Evolutionary conservation across 1,139 yeast species (phyloP).

Genomic region (Lodderomyces beijingensis): DNA sequence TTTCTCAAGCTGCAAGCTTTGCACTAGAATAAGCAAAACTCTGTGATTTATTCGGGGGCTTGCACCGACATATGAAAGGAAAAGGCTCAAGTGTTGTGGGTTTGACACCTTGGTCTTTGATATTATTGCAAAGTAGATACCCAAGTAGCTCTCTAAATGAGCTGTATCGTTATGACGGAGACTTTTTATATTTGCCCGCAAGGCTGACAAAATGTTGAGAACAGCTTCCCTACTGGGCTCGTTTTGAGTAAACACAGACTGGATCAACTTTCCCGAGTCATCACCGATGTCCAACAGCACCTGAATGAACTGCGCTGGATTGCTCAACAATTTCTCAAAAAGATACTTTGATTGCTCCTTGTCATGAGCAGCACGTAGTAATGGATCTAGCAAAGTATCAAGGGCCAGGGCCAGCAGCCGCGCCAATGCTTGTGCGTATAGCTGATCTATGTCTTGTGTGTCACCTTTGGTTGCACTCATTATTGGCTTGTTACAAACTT

Average conservation of each 20-base stretch:
- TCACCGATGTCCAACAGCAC: background rate
- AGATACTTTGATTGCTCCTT: background rate
- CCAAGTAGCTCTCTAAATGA: constrained; percentile 10
- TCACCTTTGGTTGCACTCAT: too few relatives aligned
- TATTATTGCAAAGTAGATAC: constrained; percentile 10
- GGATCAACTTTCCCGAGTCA: background rate
- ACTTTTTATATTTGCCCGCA: background rate
- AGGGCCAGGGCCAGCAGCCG: too few relatives aligned
- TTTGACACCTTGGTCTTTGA: constrained; percentile 17
- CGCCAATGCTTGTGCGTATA: too few relatives aligned
- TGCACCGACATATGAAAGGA: constrained; percentile 18
- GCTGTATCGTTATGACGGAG: too few relatives aligned
- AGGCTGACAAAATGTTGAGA: background rate
- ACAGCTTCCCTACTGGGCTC: background rate
- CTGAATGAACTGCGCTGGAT: background rate
- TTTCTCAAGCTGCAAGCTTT: constrained; percentile 18
- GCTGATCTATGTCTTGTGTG: too few relatives aligned
- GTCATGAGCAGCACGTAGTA: too few relatives aligned
- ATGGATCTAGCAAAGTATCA: too few relatives aligned
- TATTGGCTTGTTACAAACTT: too few relatives aligned
- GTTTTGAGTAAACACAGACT: background rate
- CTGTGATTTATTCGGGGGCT: constrained; percentile 15
- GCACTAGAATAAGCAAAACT: constrained; percentile 24
- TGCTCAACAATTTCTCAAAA: background rate
- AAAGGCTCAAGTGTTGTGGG: constrained; percentile 22